These are phyloP conservation scores for Ustilago nuda DNA, from an alignment of 1,284 basidiomycete species.

Conservation along the genomic window DNA sequence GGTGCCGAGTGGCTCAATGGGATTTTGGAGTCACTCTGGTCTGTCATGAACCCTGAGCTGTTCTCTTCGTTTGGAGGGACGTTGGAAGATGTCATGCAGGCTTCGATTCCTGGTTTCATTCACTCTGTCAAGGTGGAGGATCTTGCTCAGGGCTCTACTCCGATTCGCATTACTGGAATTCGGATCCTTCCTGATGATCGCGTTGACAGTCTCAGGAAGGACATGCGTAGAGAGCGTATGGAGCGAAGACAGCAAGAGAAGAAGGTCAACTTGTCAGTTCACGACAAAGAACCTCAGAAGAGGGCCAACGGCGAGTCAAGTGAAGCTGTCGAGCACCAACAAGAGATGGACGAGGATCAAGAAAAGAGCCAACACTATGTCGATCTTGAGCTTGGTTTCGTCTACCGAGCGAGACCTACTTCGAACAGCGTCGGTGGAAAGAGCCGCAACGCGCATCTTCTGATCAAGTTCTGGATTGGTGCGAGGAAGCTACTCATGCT, in stretches of 20 bases:
- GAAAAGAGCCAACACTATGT: constrained; percentile 37
- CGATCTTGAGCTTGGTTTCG: constrained; percentile 51
- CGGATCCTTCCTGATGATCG: constrained; percentile 36
- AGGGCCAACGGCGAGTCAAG: background rate
- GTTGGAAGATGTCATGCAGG: constrained; percentile 58
- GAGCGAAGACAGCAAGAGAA: constrained; percentile 6
- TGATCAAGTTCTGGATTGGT: constrained; percentile 56
- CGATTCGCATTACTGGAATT: constrained; percentile 49
- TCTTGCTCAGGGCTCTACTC: constrained; percentile 49
- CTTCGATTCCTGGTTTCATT: constrained; percentile 51
- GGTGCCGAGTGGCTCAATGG: constrained; percentile 58
- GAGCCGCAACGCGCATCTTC: constrained; percentile 46
- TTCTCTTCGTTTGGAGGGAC: constrained; percentile 46
- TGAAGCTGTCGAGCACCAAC: constrained; percentile 1
- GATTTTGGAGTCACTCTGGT: constrained; percentile 47
- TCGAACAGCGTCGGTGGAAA: constrained; percentile 29
- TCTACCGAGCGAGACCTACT: constrained; percentile 49
- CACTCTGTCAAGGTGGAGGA: constrained; percentile 57
- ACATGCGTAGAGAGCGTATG: constrained; percentile 12
- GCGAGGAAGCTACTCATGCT: constrained; percentile 38
- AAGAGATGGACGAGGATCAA: constrained; percentile 15
- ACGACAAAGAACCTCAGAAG: background rate
- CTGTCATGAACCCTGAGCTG: constrained; percentile 49
- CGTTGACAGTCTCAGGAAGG: constrained; percentile 5
- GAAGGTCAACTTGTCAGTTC: constrained; percentile 1